Conservation (phyloP, 768 basidiomycete genomes). For the Boletales sp. region DNA sequence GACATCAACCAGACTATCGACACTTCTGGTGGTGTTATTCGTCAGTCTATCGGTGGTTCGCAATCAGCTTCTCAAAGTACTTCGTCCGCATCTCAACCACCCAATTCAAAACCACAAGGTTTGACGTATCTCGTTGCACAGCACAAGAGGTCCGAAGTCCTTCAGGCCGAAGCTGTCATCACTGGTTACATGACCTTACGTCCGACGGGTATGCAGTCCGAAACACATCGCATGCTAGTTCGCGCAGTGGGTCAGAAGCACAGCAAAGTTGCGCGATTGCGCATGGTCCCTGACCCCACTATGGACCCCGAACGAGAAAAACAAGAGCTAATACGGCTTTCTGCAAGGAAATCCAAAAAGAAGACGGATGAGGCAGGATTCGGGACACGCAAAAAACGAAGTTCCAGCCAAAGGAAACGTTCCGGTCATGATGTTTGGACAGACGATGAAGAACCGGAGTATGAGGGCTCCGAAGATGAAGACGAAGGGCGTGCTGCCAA, state of each 20-base stretch:
- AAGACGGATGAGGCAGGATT: conserved; percentile 50
- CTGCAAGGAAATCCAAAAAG: conserved; percentile 60
- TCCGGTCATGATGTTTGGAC: conserved; percentile 52
- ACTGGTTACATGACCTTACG: conserved; percentile 82
- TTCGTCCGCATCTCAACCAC: conserved; percentile 35
- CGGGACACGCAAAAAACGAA: conserved; percentile 46
- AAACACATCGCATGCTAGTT: conserved; percentile 86
- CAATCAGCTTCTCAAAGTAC: conserved; percentile 40
- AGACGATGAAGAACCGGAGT: conserved; percentile 64
- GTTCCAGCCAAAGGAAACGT: conserved; percentile 38
- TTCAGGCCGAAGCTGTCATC: conserved; percentile 82
- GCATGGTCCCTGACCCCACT: conserved; percentile 75
- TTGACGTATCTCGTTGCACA: conserved; percentile 89
- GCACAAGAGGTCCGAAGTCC: conserved; percentile 78
- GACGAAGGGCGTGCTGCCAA: conserved; percentile 44
- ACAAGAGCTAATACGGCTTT: conserved; percentile 61
- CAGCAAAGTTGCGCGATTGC: conserved; percentile 72
- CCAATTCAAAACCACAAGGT: conserved; percentile 56
- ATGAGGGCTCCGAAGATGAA: conserved; percentile 59
- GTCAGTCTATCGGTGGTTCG: conserved; percentile 52
- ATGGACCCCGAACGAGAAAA: conserved; percentile 75
- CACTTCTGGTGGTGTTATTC: conserved; percentile 63
- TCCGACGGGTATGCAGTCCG: conserved; percentile 87
- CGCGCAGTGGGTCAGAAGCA: conserved; percentile 84
- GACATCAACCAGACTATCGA: conserved; percentile 82